phyloP scores from a whole-genome alignment of 1,284 basidiomycete species.

The Apiotrichum laibachii region DNA sequence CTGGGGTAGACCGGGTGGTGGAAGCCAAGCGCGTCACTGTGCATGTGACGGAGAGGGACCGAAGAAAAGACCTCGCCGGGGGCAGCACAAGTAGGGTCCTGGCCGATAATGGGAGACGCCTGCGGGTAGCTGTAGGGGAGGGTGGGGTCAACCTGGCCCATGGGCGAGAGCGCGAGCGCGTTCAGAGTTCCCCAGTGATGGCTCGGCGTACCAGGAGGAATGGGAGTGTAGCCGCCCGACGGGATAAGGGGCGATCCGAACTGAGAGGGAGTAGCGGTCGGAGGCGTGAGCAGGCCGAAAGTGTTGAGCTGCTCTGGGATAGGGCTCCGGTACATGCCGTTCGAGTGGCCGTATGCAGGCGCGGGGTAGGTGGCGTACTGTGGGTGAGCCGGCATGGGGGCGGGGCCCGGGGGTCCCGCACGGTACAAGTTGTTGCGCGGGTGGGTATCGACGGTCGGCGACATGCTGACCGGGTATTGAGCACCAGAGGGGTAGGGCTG shows the following conservation, averaged over 20 bases:
- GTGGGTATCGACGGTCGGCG: slow-evolving; percentile 3
- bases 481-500: slow-evolving; percentile 16
- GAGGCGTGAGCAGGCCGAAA: slow-evolving; percentile 20
- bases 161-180: slow-evolving; percentile 14
- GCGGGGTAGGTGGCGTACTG: slow-evolving; percentile 2
- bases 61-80: slow-evolving; percentile 14
- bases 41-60: background rate
- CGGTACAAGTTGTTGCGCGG: slow-evolving; percentile 19
- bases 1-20: slow-evolving; percentile 1
- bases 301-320: slow-evolving; percentile 11
- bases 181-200: slow-evolving; percentile 18
- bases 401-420: background rate
- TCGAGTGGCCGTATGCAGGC: slow-evolving; percentile 1
- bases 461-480: slow-evolving; percentile 5
- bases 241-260: slow-evolving; percentile 20
- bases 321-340: slow-evolving; percentile 10
- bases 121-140: slow-evolving; percentile 11
- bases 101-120: slow-evolving; percentile 12
- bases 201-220: slow-evolving; percentile 8
- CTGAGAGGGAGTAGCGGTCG: slow-evolving; percentile 13
- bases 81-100: slow-evolving; percentile 9
- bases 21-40: background rate
- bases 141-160: background rate
- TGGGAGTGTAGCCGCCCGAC: slow-evolving; percentile 8
- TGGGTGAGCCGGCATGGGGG: background rate